Conservation (phyloP, 2,329 filamentous ascomycete genomes). For the Didymella exigua region DNA sequence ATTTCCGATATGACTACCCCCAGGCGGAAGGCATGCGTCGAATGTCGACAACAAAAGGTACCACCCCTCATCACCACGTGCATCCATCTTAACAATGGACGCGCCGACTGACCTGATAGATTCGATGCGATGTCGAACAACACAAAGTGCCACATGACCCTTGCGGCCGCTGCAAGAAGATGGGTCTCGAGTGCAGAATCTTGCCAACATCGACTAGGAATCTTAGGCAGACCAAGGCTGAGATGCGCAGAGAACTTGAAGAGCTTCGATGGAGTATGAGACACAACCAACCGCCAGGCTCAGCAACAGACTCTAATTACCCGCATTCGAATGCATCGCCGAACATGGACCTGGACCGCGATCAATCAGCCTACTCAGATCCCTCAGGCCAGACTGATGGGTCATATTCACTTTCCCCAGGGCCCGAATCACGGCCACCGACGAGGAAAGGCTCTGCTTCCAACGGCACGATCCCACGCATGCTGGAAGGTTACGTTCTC, state of each 20-base stretch:
- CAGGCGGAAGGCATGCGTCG: constrained; percentile 46
- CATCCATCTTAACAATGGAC: constrained; percentile 1
- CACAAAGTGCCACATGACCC: constrained; percentile 46
- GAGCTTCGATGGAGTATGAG: constrained; percentile 46
- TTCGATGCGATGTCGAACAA: constrained; percentile 48
- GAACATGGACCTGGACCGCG: constrained; percentile 35
- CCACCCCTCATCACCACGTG: constrained; percentile 1
- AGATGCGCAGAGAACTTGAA: constrained; percentile 47
- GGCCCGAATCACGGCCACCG: constrained; percentile 33
- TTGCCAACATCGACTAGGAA: constrained; percentile 46
- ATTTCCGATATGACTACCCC: constrained; percentile 40
- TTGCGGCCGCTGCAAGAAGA: constrained; percentile 44
- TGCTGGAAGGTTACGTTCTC: constrained; percentile 41
- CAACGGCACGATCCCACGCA: constrained; percentile 30
- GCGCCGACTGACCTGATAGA: constrained; percentile 32
- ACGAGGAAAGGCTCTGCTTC: constrained; percentile 30
- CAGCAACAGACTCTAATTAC: constrained; percentile 31
- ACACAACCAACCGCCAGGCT: constrained; percentile 23
- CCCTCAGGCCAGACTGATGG: constrained; percentile 34
- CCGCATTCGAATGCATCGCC: constrained; percentile 36
- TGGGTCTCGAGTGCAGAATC: constrained; percentile 45
- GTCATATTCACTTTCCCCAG: constrained; percentile 40
- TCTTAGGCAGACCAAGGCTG: constrained; percentile 46
- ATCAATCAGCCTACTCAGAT: constrained; percentile 38
- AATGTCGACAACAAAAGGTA: constrained; percentile 49